Evolutionary conservation across 768 basidiomycete species (phyloP).

Genomic region (Holtermanniella nyarrowii): DNA sequence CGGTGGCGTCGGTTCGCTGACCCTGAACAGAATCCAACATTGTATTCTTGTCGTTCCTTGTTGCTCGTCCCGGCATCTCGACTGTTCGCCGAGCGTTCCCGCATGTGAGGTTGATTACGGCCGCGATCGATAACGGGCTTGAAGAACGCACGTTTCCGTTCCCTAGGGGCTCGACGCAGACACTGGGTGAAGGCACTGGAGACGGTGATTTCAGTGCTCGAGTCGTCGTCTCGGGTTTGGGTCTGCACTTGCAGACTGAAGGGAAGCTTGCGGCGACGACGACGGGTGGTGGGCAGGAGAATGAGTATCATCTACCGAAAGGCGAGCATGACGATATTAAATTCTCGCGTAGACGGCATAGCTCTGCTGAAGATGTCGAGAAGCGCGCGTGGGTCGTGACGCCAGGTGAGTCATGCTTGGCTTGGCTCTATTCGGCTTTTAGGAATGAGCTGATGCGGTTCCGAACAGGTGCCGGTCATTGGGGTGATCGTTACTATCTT

Average conservation of each 20-base stretch:
- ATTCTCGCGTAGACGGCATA: conserved; percentile 36
- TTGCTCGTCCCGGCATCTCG: conserved; percentile 69
- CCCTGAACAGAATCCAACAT: conserved; percentile 44
- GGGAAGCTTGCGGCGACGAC: not conserved
- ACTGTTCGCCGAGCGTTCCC: conserved; percentile 78
- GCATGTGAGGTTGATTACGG: conserved; percentile 68
- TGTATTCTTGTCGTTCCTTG: conserved; percentile 79
- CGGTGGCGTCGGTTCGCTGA: not conserved
- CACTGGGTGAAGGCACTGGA: conserved; percentile 25
- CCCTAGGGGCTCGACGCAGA: conserved; percentile 10
- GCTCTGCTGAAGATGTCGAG: conserved; percentile 18
- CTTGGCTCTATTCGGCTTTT: too few species aligned
- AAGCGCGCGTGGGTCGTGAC: conserved; percentile 37
- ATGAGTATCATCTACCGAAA: conserved; percentile 43
- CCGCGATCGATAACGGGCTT: conserved; percentile 68
- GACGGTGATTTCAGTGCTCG: conserved; percentile 31
- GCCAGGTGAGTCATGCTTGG: conserved; percentile 21
- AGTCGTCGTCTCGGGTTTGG: conserved; percentile 5
- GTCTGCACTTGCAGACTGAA: too few species aligned
- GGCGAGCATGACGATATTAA: conserved; percentile 17
- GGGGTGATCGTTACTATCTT: not conserved
- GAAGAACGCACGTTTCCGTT: conserved; percentile 45
- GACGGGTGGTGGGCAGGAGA: conserved; percentile 53
- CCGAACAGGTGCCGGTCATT: not conserved
- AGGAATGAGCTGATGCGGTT: too few species aligned